Conservation (phyloP, 306 rosid species). For the Rosa chinensis region DNA sequence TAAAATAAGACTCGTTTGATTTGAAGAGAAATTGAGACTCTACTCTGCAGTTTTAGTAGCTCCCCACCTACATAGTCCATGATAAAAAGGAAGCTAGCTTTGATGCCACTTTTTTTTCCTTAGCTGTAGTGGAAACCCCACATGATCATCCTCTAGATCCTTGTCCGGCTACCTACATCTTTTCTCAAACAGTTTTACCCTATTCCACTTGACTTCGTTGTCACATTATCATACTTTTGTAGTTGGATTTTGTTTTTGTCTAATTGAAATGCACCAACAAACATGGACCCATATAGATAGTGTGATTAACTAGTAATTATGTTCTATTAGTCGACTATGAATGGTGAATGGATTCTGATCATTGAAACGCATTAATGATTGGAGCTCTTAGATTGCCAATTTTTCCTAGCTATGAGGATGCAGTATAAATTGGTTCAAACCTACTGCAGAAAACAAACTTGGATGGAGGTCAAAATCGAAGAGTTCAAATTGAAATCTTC, state of each 20-base stretch:
- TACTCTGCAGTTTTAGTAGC: not conserved
- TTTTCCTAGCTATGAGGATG: not conserved
- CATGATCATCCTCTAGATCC: not conserved
- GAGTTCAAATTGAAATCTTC: not conserved
- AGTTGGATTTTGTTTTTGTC: not conserved
- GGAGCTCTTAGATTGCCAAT: not conserved
- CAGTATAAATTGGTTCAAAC: not conserved
- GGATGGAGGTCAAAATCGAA: conserved; percentile 3
- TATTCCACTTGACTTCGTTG: not conserved
- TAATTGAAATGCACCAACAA: not conserved
- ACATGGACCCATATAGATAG: not conserved
- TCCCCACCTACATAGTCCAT: not conserved
- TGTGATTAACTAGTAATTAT: not conserved
- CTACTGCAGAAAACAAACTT: not conserved
- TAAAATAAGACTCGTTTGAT: not conserved
- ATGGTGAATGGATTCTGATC: not conserved
- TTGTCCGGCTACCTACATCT: not conserved
- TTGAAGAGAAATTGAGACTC: not conserved
- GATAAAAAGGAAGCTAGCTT: not conserved
- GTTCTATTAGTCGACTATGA: not conserved
- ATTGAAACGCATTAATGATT: not conserved
- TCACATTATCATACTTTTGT: not conserved
- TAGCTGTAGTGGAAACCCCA: not conserved
- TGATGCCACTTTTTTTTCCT: not conserved
- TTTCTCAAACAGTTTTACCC: not conserved